Percentiles rank a stretch among this genome's conserved stretches.
phyloP scores from a whole-genome alignment of 371 early-diverging fungal species.

The Rhizomucor pusillus region DNA sequence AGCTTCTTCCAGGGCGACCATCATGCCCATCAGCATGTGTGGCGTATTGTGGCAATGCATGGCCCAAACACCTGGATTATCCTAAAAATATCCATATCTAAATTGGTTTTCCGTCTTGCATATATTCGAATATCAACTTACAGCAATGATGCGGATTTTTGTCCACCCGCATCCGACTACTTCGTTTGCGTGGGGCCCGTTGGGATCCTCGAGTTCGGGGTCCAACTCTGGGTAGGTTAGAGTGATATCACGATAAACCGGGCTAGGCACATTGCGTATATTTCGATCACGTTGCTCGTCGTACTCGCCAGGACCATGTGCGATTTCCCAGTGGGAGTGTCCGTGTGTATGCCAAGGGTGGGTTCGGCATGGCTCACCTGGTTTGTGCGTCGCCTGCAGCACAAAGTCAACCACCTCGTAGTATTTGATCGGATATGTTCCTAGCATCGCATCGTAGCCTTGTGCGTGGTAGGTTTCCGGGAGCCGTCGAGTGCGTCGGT shows the following conservation, averaged over 20 bases:
- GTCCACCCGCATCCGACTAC: slow-evolving; percentile 43
- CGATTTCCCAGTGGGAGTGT: slow-evolving; percentile 46
- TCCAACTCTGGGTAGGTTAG: slow-evolving; percentile 32
- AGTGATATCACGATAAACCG: slow-evolving; percentile 34
- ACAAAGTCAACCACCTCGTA: slow-evolving; percentile 42
- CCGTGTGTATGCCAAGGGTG: slow-evolving; percentile 55
- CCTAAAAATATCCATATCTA: slow-evolving; percentile 15
- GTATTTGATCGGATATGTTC: slow-evolving; percentile 33
- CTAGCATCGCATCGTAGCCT: slow-evolving; percentile 33
- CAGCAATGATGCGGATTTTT: slow-evolving; percentile 38
- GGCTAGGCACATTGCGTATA: slow-evolving; percentile 18
- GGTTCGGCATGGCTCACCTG: slow-evolving; percentile 32
- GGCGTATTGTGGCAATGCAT: slow-evolving; percentile 44
- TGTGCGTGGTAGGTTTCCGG: background rate
- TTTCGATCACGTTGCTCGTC: slow-evolving; percentile 22
- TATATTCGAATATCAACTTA: slow-evolving; percentile 15
- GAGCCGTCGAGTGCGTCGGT: slow-evolving; percentile 6
- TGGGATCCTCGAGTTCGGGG: slow-evolving; percentile 5
- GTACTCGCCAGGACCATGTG: slow-evolving; percentile 42
- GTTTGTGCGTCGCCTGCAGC: slow-evolving; percentile 28
- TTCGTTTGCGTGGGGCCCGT: slow-evolving; percentile 3
- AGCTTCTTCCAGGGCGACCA: slow-evolving; percentile 43
- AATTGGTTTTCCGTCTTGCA: background rate
- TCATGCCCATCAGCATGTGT: slow-evolving; percentile 46
- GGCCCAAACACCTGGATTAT: slow-evolving; percentile 45